A percentile compares a stretch with the other conserved stretches of the same genome.
Evolutionary conservation across 257 asterid genomes (phyloP).

Genomic region (Nicotiana benthamiana): DNA sequence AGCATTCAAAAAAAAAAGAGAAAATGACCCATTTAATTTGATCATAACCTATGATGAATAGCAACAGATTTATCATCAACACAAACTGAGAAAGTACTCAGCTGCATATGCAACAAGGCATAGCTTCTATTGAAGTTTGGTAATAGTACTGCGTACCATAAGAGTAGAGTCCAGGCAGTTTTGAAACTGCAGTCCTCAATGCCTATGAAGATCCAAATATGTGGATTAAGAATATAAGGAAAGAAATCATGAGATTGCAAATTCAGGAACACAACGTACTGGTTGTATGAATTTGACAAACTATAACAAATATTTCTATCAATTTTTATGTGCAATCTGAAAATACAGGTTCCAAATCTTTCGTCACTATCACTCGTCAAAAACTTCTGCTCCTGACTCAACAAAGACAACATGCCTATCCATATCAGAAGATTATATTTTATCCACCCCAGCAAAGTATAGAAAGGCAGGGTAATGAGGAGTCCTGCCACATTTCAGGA

Average conservation of each 20-base stretch:
- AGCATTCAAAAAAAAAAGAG: not conserved
- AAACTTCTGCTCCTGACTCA: constrained; percentile 10
- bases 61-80: not conserved
- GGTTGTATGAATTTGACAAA: not conserved
- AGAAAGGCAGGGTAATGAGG: constrained; percentile 1
- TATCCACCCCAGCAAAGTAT: constrained; percentile 9
- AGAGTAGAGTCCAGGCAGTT: not conserved
- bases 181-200: not conserved
- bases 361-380: constrained; percentile 20
- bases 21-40: not conserved
- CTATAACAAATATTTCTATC: not conserved
- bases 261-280: not conserved
- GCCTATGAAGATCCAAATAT: not conserved
- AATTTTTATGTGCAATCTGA: constrained; percentile 14
- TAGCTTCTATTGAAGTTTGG: not conserved
- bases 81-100: not conserved
- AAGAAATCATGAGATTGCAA: not conserved
- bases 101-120: not conserved
- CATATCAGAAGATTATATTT: constrained; percentile 12
- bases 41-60: not conserved
- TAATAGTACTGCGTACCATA: not conserved
- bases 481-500: constrained; percentile 10
- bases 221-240: not conserved
- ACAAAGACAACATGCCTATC: constrained; percentile 11
- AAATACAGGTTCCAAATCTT: constrained; percentile 22